Evolutionary conservation across 352 stramenopile genomes (phyloP).

Genomic region (Phytophthora litchii): DNA sequence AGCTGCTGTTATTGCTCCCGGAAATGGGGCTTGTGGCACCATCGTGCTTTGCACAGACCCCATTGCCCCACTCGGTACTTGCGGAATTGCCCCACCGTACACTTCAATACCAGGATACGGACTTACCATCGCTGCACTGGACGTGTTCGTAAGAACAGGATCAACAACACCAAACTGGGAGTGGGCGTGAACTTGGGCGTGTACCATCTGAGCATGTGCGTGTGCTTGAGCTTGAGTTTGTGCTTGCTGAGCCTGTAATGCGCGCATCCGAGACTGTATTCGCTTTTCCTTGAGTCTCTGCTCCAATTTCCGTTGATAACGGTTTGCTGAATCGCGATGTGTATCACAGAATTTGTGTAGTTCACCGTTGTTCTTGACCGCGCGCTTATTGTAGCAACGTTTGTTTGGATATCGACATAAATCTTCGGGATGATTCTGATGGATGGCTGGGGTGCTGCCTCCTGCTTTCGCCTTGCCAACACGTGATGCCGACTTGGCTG

Average conservation of each 20-base stretch:
- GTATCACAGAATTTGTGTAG: slow-evolving; percentile 73
- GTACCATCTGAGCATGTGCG: slow-evolving; percentile 22
- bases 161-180: slow-evolving; percentile 1
- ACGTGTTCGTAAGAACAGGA: slow-evolving; percentile 1
- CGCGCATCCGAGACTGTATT: slow-evolving; percentile 36
- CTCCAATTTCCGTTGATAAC: slow-evolving; percentile 67
- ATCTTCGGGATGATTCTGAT: slow-evolving; percentile 33
- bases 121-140: slow-evolving; percentile 14
- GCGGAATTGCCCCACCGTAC: slow-evolving; percentile 4
- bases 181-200: slow-evolving; percentile 9
- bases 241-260: slow-evolving; percentile 28
- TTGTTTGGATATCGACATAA: slow-evolving; percentile 72
- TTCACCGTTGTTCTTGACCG: slow-evolving; percentile 70
- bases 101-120: slow-evolving; percentile 24
- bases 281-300: slow-evolving; percentile 43
- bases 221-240: slow-evolving; percentile 24
- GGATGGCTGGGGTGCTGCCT: slow-evolving; percentile 10
- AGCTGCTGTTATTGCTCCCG: neutral
- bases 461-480: slow-evolving; percentile 13
- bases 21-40: slow-evolving; percentile 7
- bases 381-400: slow-evolving; percentile 58
- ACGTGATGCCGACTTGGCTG: slow-evolving; percentile 7
- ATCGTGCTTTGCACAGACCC: neutral
- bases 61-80: neutral
- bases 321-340: slow-evolving; percentile 64